Percentiles rank a stretch among this genome's conserved stretches.
Conservation (phyloP, 192 early-diverging fungal genomes). For the Dimargaris verticillata region DNA sequence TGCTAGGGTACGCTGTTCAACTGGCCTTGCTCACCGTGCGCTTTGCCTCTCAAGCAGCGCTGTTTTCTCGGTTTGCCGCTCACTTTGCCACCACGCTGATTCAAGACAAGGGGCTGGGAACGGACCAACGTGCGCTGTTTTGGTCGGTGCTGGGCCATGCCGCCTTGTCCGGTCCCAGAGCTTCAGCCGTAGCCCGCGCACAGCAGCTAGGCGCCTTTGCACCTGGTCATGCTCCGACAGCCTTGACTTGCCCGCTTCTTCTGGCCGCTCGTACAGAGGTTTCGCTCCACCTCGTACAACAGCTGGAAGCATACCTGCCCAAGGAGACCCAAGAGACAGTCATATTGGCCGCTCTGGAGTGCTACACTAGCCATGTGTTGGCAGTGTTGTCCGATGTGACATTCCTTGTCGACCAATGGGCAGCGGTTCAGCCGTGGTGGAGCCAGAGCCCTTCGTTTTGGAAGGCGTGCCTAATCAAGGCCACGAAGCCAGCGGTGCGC, state of each 20-base stretch:
- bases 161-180: neutral
- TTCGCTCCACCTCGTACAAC: neutral
- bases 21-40: neutral
- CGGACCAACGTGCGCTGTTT: too few relatives aligned
- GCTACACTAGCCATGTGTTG: conserved; percentile 1
- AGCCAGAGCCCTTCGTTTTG: neutral
- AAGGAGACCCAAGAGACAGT: conserved; percentile 5
- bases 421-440: neutral
- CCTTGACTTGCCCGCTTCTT: neutral
- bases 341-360: neutral
- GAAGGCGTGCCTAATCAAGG: neutral
- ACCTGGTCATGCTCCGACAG: neutral
- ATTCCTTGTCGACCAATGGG: neutral
- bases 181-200: neutral
- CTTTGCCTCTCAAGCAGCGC: neutral
- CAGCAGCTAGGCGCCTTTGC: neutral
- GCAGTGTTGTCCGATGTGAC: neutral
- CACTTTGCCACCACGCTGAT: neutral
- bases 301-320: neutral
- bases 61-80: neutral
- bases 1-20: neutral
- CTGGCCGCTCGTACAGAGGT: too few relatives aligned
- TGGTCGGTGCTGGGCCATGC: neutral
- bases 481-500: neutral
- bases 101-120: neutral